phyloP scores from a whole-genome alignment of 2,329 filamentous ascomycete species.

The Fusarium subtropicale region DNA sequence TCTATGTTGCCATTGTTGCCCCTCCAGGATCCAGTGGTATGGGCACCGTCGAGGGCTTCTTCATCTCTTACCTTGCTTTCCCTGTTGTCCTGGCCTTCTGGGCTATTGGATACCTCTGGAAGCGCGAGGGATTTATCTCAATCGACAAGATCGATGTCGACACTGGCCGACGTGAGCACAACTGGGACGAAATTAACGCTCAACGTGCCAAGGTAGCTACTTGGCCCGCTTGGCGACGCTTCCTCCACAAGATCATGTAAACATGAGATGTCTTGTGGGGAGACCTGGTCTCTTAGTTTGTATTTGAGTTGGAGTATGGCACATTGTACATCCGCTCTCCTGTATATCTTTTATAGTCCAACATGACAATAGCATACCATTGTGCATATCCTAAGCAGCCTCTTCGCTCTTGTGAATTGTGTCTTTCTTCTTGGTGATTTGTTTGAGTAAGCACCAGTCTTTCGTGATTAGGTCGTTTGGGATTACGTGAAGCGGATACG shows the following conservation, averaged over 20 bases:
- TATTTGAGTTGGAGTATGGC: neutral
- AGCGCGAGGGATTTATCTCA: constrained; percentile 69
- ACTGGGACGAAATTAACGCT: constrained; percentile 73
- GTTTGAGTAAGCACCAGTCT: neutral
- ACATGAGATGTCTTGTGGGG: neutral
- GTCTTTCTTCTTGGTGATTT: neutral
- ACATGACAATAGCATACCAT: constrained; percentile 39
- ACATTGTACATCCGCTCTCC: constrained; percentile 10
- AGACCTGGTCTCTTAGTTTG: neutral
- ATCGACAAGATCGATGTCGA: constrained; percentile 75
- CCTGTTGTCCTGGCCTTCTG: constrained; percentile 69
- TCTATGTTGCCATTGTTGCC: constrained; percentile 62
- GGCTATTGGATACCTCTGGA: constrained; percentile 72
- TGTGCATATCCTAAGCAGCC: constrained; percentile 1
- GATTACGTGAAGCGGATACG: no score
- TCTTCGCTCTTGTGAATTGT: neutral
- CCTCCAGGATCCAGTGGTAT: constrained; percentile 49
- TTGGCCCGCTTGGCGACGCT: constrained; percentile 64
- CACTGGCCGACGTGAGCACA: constrained; percentile 71
- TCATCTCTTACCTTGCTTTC: constrained; percentile 65
- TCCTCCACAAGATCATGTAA: constrained; percentile 55
- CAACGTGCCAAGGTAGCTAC: constrained; percentile 62
- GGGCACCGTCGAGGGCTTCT: constrained; percentile 63
- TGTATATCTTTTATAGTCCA: constrained; percentile 40
- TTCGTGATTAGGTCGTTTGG: neutral